Conservation (phyloP, 2,329 filamentous ascomycete genomes). For the Microcyclospora tardicrescens region DNA sequence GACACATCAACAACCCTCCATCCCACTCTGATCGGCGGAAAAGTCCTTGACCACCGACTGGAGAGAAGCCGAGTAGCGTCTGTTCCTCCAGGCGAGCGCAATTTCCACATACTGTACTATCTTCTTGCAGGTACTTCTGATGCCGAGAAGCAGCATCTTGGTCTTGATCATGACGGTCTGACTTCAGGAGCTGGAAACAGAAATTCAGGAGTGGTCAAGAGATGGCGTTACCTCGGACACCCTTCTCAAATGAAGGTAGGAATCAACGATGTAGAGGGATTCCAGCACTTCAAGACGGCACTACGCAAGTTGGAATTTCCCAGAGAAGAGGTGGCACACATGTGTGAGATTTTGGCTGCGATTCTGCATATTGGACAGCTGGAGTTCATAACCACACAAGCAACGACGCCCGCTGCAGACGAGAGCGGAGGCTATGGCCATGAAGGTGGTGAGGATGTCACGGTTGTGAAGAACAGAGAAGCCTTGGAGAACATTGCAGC, state of each 20-base stretch:
- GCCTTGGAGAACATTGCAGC: conserved; percentile 74
- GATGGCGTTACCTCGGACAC: conserved; percentile 94
- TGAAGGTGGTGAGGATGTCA: conserved; percentile 76
- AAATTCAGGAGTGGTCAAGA: conserved; percentile 50
- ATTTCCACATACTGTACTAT: conserved; percentile 94
- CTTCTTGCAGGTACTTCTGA: conserved; percentile 81
- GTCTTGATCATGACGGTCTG: conserved; percentile 37
- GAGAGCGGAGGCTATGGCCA: conserved; percentile 95
- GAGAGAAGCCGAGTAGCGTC: conserved; percentile 84
- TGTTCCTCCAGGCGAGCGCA: conserved; percentile 89
- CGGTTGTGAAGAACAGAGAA: conserved; percentile 87
- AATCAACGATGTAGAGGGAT: conserved; percentile 89
- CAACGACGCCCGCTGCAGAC: conserved; percentile 66
- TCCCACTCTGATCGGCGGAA: conserved; percentile 82
- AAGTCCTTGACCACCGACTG: conserved; percentile 82
- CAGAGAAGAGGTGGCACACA: conserved; percentile 83
- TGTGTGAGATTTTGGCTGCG: conserved; percentile 84
- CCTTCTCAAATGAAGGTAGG: conserved; percentile 94
- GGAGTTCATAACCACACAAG: conserved; percentile 73
- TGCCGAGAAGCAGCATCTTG: conserved; percentile 79
- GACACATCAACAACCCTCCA: conserved; percentile 75
- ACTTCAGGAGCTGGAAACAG: conserved; percentile 45
- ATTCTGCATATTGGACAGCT: conserved; percentile 97
- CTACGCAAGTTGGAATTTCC: conserved; percentile 89
- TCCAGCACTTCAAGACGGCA: conserved; percentile 94